Conservation (phyloP, 2,329 filamentous ascomycete species). For the Aspergillus fumigatiaffinis region DNA sequence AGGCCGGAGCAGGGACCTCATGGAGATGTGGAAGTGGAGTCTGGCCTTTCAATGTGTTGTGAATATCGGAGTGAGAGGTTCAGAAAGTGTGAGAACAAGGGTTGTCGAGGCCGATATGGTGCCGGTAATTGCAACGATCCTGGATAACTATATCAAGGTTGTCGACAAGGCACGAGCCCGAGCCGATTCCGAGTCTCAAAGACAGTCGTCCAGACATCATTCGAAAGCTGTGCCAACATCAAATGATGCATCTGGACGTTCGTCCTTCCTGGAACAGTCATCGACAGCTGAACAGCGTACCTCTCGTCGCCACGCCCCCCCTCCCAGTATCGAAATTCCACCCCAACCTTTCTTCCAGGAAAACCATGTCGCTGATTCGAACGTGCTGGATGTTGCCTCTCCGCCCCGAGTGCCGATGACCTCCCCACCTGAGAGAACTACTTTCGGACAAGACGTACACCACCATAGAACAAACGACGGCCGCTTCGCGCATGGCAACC, state of each 20-base stretch:
- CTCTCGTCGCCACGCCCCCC: conserved; percentile 73
- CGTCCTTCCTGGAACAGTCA: conserved; percentile 45
- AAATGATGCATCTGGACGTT: conserved; percentile 25
- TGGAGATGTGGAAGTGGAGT: conserved; percentile 99
- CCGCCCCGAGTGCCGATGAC: conserved; percentile 62
- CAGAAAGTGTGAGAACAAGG: conserved; percentile 86
- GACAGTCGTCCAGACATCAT: conserved; percentile 30
- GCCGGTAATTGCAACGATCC: conserved; percentile 93
- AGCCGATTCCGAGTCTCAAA: conserved; percentile 72
- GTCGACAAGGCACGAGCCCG: conserved; percentile 87
- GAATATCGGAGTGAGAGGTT: conserved; percentile 95
- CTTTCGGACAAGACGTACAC: conserved; percentile 54
- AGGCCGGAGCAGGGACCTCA: conserved; percentile 93
- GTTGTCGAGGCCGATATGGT: conserved; percentile 99
- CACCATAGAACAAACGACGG: conserved; percentile 45
- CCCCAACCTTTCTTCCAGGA: conserved; percentile 48
- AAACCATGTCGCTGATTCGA: conserved; percentile 46
- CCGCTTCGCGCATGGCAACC: conserved; percentile 41
- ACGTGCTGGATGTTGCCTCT: conserved; percentile 58
- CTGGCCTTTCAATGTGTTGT: conserved; percentile 98
- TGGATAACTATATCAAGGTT: conserved; percentile 97
- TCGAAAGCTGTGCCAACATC: conserved; percentile 26
- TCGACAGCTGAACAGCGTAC: conserved; percentile 56
- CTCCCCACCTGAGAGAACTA: conserved; percentile 67
- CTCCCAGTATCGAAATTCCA: conserved; percentile 78